Evolutionary conservation across 495 filamentous ascomycete species (phyloP).

Genomic region (Darksidea phi): DNA sequence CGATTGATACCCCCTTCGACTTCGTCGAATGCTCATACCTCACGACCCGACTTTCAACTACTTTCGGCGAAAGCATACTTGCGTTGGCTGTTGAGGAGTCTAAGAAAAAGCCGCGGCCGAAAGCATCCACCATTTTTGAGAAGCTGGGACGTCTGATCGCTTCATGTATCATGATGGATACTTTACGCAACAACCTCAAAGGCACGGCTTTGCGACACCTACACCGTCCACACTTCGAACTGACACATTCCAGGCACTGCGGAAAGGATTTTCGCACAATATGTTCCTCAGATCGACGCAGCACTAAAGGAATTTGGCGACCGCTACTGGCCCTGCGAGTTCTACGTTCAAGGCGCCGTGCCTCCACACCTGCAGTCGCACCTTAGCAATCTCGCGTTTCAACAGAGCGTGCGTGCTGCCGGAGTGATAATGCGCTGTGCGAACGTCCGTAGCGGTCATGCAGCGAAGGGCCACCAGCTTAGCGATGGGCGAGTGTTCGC

Average conservation of each 20-base stretch:
- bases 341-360: constrained; percentile 7
- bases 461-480: constrained; percentile 25
- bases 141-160: constrained; percentile 17
- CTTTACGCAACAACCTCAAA: constrained; percentile 17
- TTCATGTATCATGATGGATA: constrained; percentile 29
- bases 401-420: constrained; percentile 13
- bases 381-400: constrained; percentile 19
- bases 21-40: constrained; percentile 20
- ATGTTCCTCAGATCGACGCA: constrained; percentile 22
- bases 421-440: constrained; percentile 22
- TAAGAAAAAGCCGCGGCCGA: neutral
- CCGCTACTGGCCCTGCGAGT: constrained; percentile 27
- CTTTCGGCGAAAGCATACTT: constrained; percentile 24
- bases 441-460: constrained; percentile 28
- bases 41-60: constrained; percentile 16
- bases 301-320: constrained; percentile 24
- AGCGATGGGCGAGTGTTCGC: constrained; percentile 22
- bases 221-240: too few species aligned
- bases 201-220: constrained; percentile 2
- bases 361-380: constrained; percentile 13
- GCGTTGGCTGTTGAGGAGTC: constrained; percentile 9
- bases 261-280: constrained; percentile 23
- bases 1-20: constrained; percentile 24
- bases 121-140: constrained; percentile 17
- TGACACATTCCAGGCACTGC: constrained; percentile 14